Percentiles rank a stretch among this genome's conserved stretches.
phyloP scores from a whole-genome alignment of 306 rosid species.

The Trifolium repens region DNA sequence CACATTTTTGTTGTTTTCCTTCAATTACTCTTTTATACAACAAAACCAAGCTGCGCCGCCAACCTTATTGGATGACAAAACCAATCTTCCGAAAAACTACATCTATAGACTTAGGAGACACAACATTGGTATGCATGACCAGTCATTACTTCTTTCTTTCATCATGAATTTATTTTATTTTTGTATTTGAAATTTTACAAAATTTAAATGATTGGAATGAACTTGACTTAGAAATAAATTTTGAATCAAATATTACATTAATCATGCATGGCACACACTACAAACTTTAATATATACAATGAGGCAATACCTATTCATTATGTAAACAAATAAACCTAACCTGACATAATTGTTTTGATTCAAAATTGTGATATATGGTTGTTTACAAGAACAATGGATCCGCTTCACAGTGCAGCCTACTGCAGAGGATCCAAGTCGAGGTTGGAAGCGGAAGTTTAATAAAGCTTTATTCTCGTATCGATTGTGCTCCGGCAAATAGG shows the following conservation, averaged over 20 bases:
- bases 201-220: not conserved
- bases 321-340: constrained; percentile 12
- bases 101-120: too few species aligned
- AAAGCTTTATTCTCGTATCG: constrained; percentile 72
- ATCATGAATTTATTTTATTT: not conserved
- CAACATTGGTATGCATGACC: too few species aligned
- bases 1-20: constrained; percentile 1
- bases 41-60: too few species aligned
- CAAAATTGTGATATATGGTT: constrained; percentile 35
- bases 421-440: not conserved
- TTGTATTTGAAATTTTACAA: not conserved
- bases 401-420: too few species aligned
- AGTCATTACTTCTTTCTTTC: not conserved
- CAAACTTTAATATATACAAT: constrained; percentile 40
- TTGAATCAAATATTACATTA: constrained; percentile 4
- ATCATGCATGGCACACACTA: constrained; percentile 5
- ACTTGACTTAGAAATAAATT: constrained; percentile 6
- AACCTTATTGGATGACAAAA: too few species aligned
- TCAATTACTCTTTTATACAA: not conserved
- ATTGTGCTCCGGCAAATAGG: constrained; percentile 80
- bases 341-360: constrained; percentile 1
- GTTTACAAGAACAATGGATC: not conserved
- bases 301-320: constrained; percentile 4
- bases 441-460: constrained; percentile 41
- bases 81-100: too few species aligned